A percentile compares a stretch with the other conserved stretches of the same genome.
These are phyloP conservation scores for Ganoderma sinense DNA, from an alignment of 1,284 basidiomycete species.

Conservation along the genomic window DNA sequence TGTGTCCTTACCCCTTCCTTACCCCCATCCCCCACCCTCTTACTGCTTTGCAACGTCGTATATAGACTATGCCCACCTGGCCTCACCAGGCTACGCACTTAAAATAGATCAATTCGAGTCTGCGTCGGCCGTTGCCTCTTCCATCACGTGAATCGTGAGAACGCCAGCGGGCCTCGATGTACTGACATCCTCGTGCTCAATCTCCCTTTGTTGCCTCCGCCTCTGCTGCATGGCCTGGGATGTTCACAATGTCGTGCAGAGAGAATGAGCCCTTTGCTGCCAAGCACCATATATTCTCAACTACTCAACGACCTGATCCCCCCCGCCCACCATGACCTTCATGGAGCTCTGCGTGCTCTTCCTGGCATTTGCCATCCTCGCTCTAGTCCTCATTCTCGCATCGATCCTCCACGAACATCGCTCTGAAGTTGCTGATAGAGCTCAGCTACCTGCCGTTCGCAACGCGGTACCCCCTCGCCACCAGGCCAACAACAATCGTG, in stretches of 20 bases:
- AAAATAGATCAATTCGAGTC: too few relatives aligned
- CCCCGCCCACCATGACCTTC: background rate
- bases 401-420: background rate
- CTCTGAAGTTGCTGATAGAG: background rate
- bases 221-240: too few relatives aligned
- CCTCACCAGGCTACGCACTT: too few relatives aligned
- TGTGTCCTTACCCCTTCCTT: too few relatives aligned
- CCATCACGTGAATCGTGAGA: background rate
- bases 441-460: too few relatives aligned
- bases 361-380: background rate
- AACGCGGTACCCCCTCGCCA: background rate
- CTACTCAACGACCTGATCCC: background rate
- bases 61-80: too few relatives aligned
- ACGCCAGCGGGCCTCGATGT: too few relatives aligned
- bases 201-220: background rate
- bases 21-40: too few relatives aligned
- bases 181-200: too few relatives aligned
- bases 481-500: background rate
- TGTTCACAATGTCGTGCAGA: background rate
- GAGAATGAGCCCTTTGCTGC: background rate
- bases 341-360: background rate
- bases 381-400: background rate
- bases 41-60: too few relatives aligned
- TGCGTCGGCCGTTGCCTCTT: too few relatives aligned
- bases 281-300: background rate